A percentile compares a stretch with the other conserved stretches of the same genome.
These are phyloP conservation scores for Saccharomycopsis hybrid DNA, from an alignment of 1,139 yeast genomes.

Conservation along the genomic window DNA sequence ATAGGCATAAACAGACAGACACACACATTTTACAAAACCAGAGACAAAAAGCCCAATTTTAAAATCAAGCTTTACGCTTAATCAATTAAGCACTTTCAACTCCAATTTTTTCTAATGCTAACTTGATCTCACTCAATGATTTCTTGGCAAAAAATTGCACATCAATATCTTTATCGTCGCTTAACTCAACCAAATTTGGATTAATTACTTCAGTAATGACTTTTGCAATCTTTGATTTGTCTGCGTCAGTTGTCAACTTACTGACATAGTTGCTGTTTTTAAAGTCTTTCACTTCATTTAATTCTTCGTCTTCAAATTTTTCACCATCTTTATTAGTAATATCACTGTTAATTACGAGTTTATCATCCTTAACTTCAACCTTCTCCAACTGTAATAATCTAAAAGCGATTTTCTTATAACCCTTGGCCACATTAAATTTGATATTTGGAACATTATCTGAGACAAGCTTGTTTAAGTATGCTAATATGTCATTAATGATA, in stretches of 20 bases:
- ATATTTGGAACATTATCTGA: conserved; percentile 89
- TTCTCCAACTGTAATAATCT: conserved; percentile 34
- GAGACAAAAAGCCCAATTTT: no score
- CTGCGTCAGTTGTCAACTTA: conserved; percentile 14
- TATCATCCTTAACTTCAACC: conserved; percentile 21
- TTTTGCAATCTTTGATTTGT: conserved; percentile 27
- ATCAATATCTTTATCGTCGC: conserved; percentile 76
- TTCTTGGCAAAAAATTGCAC: conserved; percentile 79
- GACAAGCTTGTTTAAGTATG: conserved; percentile 67
- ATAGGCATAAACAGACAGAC: no score
- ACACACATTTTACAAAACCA: no score
- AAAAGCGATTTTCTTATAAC: conserved; percentile 57
- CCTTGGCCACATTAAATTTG: conserved; percentile 88
- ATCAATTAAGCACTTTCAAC: not conserved
- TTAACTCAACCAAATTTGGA: conserved; percentile 59
- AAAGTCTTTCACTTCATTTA: conserved; percentile 15
- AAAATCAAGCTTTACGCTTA: no score
- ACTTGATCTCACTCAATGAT: conserved; percentile 29
- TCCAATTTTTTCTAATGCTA: conserved; percentile 15
- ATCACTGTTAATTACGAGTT: conserved; percentile 6
- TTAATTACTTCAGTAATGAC: conserved; percentile 51
- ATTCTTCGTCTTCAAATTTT: conserved; percentile 18
- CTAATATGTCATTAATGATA: conserved; percentile 61
- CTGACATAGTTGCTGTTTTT: conserved; percentile 11
- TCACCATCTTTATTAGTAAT: not conserved